These are phyloP conservation scores for Litsea cubeba DNA, from an alignment of 164 flowering plant genomes.

Conservation along the genomic window DNA sequence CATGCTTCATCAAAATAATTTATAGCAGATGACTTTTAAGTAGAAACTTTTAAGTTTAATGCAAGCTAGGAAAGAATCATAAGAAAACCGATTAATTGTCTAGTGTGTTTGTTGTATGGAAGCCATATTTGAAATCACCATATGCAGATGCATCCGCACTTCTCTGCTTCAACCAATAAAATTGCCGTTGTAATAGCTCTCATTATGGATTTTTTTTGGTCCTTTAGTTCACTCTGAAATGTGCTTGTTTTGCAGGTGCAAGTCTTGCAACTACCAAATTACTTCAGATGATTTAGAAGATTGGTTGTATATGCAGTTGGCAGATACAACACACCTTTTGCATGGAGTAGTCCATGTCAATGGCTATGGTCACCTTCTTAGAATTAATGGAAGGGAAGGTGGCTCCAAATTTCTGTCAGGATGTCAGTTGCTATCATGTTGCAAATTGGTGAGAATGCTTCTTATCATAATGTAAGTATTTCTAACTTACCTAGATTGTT, in stretches of 20 bases:
- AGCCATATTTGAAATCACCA: neutral
- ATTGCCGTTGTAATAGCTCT: neutral
- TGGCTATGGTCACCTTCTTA: slow-evolving; percentile 86
- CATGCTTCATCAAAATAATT: neutral
- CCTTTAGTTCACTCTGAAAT: neutral
- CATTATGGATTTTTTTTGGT: neutral
- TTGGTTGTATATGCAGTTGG: slow-evolving; percentile 65
- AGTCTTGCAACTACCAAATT: slow-evolving; percentile 54
- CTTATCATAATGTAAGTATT: too few species aligned
- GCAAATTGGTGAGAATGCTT: too few species aligned
- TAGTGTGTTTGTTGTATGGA: neutral
- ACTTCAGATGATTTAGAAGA: slow-evolving; percentile 65
- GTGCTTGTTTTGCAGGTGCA: slow-evolving; percentile 45
- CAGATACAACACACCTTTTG: slow-evolving; percentile 63
- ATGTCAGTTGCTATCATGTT: too few species aligned
- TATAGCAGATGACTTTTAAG: neutral
- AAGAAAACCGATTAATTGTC: neutral
- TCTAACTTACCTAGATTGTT: too few species aligned
- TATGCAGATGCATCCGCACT: neutral
- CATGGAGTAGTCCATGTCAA: slow-evolving; percentile 81
- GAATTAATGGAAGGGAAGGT: slow-evolving; percentile 84
- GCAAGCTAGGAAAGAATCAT: neutral
- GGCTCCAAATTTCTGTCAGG: slow-evolving; percentile 79
- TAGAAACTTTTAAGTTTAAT: neutral
- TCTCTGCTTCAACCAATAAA: neutral